Conservation (phyloP, 2,329 filamentous ascomycete species). For the Fusarium coffeatum region DNA sequence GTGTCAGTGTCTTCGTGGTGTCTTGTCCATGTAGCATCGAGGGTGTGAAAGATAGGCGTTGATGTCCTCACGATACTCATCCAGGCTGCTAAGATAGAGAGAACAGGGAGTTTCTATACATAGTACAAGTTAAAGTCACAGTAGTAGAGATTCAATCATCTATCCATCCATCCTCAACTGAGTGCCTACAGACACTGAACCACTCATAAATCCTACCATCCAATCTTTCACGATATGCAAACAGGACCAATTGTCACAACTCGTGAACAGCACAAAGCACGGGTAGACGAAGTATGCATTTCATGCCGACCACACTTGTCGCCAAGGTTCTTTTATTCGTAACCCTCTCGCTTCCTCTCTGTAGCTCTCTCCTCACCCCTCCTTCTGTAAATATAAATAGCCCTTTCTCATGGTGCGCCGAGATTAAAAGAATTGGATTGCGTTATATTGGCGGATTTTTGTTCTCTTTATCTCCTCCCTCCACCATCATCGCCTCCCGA, state of each 20-base stretch:
- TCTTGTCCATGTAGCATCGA: not conserved
- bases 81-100: not conserved
- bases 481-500: slow-evolving; percentile 1
- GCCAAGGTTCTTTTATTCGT: slow-evolving; percentile 31
- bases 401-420: slow-evolving; percentile 38
- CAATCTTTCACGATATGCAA: slow-evolving; percentile 7
- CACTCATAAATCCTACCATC: not conserved
- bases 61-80: not conserved
- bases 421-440: slow-evolving; percentile 34
- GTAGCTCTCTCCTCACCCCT: slow-evolving; percentile 14
- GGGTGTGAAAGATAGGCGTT: not conserved
- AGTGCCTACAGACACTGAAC: not conserved
- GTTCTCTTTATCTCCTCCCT: slow-evolving; percentile 23
- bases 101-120: slow-evolving; percentile 51
- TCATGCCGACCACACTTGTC: slow-evolving; percentile 16
- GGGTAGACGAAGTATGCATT: slow-evolving; percentile 5
- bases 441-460: slow-evolving; percentile 20
- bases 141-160: slow-evolving; percentile 30
- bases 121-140: slow-evolving; percentile 50
- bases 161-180: slow-evolving; percentile 17
- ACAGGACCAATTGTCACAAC: slow-evolving; percentile 3
- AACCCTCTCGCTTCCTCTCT: slow-evolving; percentile 11
- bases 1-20: not conserved
- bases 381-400: slow-evolving; percentile 33
- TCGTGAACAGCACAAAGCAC: slow-evolving; percentile 9